Evolutionary conservation across 345 rosid genomes (phyloP), one percentile per base, ranked within the genome.

Genomic region (Pistacia integerrima): DNA sequence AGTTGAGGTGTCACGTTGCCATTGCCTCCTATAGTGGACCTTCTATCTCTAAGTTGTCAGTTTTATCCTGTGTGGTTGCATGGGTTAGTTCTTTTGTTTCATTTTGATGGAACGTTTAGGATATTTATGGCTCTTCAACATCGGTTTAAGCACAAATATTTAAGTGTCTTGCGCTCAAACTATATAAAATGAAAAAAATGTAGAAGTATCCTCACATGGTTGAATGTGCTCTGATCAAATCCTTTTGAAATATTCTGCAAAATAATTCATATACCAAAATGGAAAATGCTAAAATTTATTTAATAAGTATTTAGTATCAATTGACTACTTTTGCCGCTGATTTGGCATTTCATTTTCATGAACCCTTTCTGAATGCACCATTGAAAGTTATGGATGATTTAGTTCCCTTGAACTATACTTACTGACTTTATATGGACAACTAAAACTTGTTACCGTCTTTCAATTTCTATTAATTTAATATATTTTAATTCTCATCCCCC

Each of bases 11-110:
- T 52, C 51, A 59, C 36, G 25, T n/a, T 25, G 67, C 64, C 28
- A 20, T 61, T 69, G 35, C n/a, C 63, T 77, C 33, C 3, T 44
- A 74, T 73, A 5, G 44, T 68, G 17, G 73, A 44, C 67, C 33
- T 30, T 72, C 22, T n/a, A 4, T 58, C 8, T 62, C 28, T 61
- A 30, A 33, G 48, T 59, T 74, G 33, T n/a, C 35, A 11, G 30
- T 67, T 5, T 48, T n/a, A 30, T 63, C 49, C 67, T 28, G 2
- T 35, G 68, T 20, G 52, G 36, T 61, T 22, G 67, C 5, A 41
- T 55, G 22, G 35, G 65, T 64, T 44, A 22, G 66, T 30, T 30
- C 18, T 28, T 69, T 52, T 59, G 66, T 60, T 46, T 33, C 62
- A 25, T 17, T 48, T 1, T 17, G 17, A 17, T 54, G 73, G 30